Evolutionary conservation across 2,329 filamentous ascomycete genomes (phyloP).

Genomic region (Metarhizium anisopliae): DNA sequence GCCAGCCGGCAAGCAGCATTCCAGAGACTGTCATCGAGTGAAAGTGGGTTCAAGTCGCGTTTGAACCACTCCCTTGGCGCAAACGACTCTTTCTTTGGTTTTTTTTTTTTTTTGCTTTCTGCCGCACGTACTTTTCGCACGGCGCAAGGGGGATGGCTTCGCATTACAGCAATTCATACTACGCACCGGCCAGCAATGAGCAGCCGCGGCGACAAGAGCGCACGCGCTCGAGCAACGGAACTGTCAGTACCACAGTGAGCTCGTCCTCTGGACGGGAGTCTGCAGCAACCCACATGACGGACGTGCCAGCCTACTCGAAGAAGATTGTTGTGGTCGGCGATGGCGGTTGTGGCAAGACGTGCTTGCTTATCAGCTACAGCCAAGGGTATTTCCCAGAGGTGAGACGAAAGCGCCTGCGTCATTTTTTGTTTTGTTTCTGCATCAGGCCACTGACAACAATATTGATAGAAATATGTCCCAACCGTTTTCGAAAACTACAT

Average conservation of each 20-base stretch:
- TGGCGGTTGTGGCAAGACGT: constrained; percentile 97
- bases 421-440: not conserved
- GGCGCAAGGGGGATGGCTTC: constrained; percentile 35
- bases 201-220: constrained; percentile 38
- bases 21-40: not conserved
- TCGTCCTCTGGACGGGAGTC: constrained; percentile 67
- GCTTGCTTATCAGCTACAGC: constrained; percentile 95
- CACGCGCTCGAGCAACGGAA: constrained; percentile 75
- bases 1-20: constrained; percentile 3
- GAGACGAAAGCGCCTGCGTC: constrained; percentile 18
- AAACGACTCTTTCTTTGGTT: not conserved
- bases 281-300: constrained; percentile 75
- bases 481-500: constrained; percentile 99
- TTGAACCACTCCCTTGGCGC: not conserved
- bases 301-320: constrained; percentile 90
- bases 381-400: constrained; percentile 99
- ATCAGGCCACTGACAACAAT: not conserved
- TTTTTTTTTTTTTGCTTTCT: not conserved
- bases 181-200: constrained; percentile 28
- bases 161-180: constrained; percentile 47
- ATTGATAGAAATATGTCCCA: constrained; percentile 88
- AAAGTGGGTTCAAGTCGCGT: constrained; percentile 1
- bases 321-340: constrained; percentile 99
- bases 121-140: not conserved
- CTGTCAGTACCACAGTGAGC: constrained; percentile 77